Evolutionary conservation across 1,284 basidiomycete species (phyloP).

Genomic region (Gomphus sp.): DNA sequence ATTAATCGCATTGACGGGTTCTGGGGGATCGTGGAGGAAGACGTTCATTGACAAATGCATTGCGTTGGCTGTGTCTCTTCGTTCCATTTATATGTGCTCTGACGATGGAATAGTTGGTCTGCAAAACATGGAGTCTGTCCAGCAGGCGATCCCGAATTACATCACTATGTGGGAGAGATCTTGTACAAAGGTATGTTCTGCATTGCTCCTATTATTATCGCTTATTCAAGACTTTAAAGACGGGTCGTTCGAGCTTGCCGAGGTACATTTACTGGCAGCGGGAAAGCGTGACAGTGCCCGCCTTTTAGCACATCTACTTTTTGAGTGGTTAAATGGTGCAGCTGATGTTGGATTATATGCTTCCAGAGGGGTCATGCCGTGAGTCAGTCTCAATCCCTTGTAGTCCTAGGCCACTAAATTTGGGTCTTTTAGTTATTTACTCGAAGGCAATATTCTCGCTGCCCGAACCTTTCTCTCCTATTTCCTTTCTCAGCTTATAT

Average conservation of each 20-base stretch:
- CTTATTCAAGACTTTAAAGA: slow-evolving; percentile 40
- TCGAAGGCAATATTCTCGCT: slow-evolving; percentile 79
- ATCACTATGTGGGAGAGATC: slow-evolving; percentile 82
- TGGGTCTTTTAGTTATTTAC: slow-evolving; percentile 53
- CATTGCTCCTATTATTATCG: not conserved
- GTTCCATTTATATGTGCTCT: slow-evolving; percentile 1
- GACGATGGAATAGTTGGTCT: slow-evolving; percentile 56
- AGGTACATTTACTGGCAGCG: slow-evolving; percentile 72
- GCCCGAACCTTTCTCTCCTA: slow-evolving; percentile 76
- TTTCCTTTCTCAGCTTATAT: slow-evolving; percentile 55
- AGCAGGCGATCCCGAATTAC: slow-evolving; percentile 76
- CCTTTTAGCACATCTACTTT: slow-evolving; percentile 76
- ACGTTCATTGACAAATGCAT: slow-evolving; percentile 71
- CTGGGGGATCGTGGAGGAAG: slow-evolving; percentile 73
- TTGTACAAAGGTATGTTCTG: slow-evolving; percentile 64
- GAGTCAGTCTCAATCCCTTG: slow-evolving; percentile 23
- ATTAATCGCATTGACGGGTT: slow-evolving; percentile 68
- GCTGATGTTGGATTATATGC: slow-evolving; percentile 60
- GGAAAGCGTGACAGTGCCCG: slow-evolving; percentile 83
- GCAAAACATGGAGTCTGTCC: slow-evolving; percentile 66
- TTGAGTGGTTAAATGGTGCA: slow-evolving; percentile 56
- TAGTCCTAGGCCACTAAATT: not conserved
- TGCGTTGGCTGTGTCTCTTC: slow-evolving; percentile 41
- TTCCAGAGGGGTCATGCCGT: slow-evolving; percentile 78
- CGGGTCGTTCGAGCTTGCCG: slow-evolving; percentile 62